phyloP scores from a whole-genome alignment of 805 yeast genomes.

The Metschnikowia cubensis region DNA sequence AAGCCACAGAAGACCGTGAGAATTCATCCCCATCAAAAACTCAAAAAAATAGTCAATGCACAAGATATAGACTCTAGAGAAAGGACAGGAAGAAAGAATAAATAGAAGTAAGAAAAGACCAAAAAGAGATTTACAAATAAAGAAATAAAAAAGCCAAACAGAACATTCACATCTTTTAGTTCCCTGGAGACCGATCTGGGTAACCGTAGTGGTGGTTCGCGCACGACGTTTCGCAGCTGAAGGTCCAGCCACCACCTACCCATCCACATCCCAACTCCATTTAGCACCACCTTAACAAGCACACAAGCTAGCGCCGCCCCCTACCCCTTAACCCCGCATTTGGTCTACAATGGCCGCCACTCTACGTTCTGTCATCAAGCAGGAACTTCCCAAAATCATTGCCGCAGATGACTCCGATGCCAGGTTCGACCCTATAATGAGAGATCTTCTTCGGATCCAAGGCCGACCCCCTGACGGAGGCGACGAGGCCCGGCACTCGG shows the following conservation, averaged over 20 bases:
- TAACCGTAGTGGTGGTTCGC: not conserved
- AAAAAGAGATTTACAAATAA: no score
- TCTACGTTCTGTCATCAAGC: slow-evolving; percentile 1
- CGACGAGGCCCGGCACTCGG: not conserved
- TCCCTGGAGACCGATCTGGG: not conserved
- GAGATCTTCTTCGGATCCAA: slow-evolving; percentile 29
- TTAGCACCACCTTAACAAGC: no score
- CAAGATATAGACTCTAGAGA: no score
- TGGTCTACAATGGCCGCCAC: slow-evolving; percentile 4
- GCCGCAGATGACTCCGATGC: slow-evolving; percentile 6
- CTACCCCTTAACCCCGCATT: no score
- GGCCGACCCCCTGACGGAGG: slow-evolving; percentile 4
- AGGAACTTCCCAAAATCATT: slow-evolving; percentile 5
- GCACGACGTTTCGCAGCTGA: slow-evolving; percentile 4
- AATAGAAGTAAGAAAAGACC: no score
- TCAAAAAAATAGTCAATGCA: no score
- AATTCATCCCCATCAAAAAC: no score
- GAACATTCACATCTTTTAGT: no score
- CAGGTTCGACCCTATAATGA: slow-evolving; percentile 28
- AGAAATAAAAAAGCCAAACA: no score
- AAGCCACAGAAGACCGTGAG: no score
- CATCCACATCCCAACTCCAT: no score
- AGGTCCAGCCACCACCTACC: not conserved
- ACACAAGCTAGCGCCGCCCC: not conserved
- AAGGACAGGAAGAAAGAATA: no score